These are phyloP conservation scores for Chamaecrista fasciculata DNA, from an alignment of 306 rosid species.

Conservation along the genomic window DNA sequence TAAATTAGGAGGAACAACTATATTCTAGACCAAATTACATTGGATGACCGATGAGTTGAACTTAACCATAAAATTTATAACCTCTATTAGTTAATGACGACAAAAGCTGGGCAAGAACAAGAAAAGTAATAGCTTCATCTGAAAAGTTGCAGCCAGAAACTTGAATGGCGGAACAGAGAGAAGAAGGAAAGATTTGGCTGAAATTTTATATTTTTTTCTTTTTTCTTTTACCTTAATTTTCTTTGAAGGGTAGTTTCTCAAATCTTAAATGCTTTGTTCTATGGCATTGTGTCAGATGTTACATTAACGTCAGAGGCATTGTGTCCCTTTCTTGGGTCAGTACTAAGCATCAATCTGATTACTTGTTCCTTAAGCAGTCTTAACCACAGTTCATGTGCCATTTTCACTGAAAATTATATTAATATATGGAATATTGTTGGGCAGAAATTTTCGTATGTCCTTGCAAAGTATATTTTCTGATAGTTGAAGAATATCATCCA, in stretches of 20 bases:
- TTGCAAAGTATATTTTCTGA: not conserved
- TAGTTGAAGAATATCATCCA: not conserved
- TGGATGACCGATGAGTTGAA: too few species aligned
- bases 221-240: not conserved
- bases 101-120: conserved; percentile 26
- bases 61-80: too few species aligned
- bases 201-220: not conserved
- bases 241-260: conserved; percentile 16
- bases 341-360: conserved; percentile 27
- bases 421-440: not conserved
- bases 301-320: conserved; percentile 16
- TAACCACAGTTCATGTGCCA: not conserved
- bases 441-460: not conserved
- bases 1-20: too few species aligned
- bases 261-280: conserved; percentile 29
- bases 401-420: not conserved
- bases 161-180: not conserved
- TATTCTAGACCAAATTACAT: too few species aligned
- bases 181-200: conserved; percentile 13
- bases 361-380: conserved; percentile 12
- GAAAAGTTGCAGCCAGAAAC: conserved; percentile 21
- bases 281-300: not conserved
- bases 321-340: conserved; percentile 20
- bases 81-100: too few species aligned
- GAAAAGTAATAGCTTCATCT: conserved; percentile 32